phyloP scores from a whole-genome alignment of 2,329 filamentous ascomycete genomes.

The Fusarium humuli region DNA sequence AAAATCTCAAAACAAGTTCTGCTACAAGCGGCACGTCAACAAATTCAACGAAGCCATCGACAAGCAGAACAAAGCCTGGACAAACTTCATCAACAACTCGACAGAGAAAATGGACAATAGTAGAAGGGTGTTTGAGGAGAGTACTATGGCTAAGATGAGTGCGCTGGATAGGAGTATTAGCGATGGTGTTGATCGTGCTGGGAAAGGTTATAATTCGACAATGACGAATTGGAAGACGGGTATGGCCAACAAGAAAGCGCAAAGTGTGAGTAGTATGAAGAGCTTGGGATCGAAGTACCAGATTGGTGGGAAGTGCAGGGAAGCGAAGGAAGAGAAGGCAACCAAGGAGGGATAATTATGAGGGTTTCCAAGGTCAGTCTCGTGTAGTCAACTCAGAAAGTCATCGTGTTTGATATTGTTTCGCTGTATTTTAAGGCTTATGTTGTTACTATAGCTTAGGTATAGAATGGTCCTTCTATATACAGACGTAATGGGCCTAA shows the following conservation, averaged over 20 bases:
- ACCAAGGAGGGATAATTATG: fast-evolving
- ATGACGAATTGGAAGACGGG: conserved; percentile 7
- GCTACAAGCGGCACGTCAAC: conserved; percentile 12
- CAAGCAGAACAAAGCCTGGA: conserved; percentile 34
- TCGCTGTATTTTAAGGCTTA: not conserved
- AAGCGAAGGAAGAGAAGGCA: not conserved
- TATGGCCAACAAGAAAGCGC: conserved; percentile 10
- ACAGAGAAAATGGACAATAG: not conserved
- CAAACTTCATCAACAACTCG: conserved; percentile 17
- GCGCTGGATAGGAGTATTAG: conserved; percentile 20
- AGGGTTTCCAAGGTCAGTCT: fast-evolving
- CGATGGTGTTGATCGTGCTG: conserved; percentile 8
- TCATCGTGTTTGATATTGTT: not conserved
- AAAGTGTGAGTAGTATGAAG: conserved; percentile 17
- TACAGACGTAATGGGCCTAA: not conserved
- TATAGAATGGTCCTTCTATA: not conserved
- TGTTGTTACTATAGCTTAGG: not conserved
- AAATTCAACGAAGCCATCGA: conserved; percentile 30
- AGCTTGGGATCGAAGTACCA: conserved; percentile 1
- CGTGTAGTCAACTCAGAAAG: not conserved
- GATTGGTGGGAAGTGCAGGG: not conserved
- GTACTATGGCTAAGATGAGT: not conserved
- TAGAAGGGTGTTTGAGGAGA: conserved; percentile 24
- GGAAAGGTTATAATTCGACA: conserved; percentile 2
- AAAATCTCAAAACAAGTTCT: not conserved